Percentiles rank a stretch among this genome's conserved stretches.
phyloP scores from a whole-genome alignment of 1,284 basidiomycete genomes.

The Inonotus obliquus region DNA sequence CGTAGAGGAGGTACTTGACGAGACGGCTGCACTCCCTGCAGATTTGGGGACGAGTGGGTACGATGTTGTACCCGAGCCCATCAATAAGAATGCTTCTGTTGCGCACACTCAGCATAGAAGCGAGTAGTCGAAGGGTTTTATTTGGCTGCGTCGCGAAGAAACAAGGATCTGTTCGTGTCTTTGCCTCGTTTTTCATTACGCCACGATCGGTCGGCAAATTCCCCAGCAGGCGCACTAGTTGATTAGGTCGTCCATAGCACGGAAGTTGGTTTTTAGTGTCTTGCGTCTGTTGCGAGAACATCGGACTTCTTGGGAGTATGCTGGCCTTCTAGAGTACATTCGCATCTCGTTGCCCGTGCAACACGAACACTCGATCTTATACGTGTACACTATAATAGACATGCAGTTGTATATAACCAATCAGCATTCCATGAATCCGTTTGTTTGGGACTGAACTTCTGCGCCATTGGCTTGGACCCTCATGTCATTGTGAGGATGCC shows the following conservation, averaged over 20 bases:
- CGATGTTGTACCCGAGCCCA: slow-evolving; percentile 47
- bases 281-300: not conserved
- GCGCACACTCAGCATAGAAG: slow-evolving; percentile 7
- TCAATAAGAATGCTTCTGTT: not conserved
- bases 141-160: not conserved
- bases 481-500: not conserved
- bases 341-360: not conserved
- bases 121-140: not conserved
- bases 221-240: not conserved
- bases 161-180: not conserved
- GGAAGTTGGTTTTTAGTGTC: not conserved
- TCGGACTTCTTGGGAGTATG: not conserved
- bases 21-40: slow-evolving; percentile 70
- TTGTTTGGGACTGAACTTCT: not conserved
- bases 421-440: not conserved
- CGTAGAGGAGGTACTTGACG: slow-evolving; percentile 48
- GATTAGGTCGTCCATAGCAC: not conserved
- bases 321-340: not conserved
- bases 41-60: slow-evolving; percentile 68
- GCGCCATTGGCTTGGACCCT: not conserved
- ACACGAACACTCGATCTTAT: not conserved
- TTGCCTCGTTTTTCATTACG: not conserved
- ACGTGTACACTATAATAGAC: not conserved
- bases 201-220: not conserved
- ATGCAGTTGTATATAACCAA: not conserved